Evolutionary conservation across 306 rosid species (phyloP).

Genomic region (Cicer yamashitae): DNA sequence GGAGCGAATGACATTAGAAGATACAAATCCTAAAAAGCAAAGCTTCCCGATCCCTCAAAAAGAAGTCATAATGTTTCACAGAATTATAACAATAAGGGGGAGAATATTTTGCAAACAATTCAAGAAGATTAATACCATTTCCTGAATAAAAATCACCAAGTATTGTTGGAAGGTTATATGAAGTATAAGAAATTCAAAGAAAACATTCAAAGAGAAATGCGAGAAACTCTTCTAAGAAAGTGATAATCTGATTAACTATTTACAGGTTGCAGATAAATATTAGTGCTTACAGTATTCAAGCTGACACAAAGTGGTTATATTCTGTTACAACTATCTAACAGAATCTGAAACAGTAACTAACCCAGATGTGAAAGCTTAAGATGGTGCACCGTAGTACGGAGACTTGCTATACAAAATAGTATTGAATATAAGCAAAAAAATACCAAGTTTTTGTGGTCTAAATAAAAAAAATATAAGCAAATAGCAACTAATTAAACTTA

Average conservation of each 20-base stretch:
- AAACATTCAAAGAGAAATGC: background rate
- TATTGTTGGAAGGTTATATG: background rate
- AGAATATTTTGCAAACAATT: background rate
- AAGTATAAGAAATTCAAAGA: background rate
- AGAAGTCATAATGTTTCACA: slow-evolving; percentile 15
- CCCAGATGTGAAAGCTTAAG: background rate
- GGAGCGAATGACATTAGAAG: background rate
- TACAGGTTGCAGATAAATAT: background rate
- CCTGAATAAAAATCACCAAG: slow-evolving; percentile 19
- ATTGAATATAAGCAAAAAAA: background rate
- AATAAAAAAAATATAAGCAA: background rate
- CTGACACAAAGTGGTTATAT: background rate
- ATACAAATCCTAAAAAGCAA: slow-evolving; percentile 12
- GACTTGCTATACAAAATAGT: background rate
- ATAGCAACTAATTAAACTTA: background rate
- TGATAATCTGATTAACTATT: background rate
- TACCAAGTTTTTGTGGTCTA: background rate
- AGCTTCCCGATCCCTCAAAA: background rate
- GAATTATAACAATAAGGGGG: background rate
- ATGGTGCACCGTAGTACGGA: background rate
- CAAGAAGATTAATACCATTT: slow-evolving; percentile 5
- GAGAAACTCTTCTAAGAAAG: background rate
- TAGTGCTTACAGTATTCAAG: background rate
- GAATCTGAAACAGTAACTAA: background rate
- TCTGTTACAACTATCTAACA: background rate